Evolutionary conservation across 2,329 filamentous ascomycete species (phyloP), one percentile per base, ranked within the genome.

Genomic region (Fusarium robinianum): DNA sequence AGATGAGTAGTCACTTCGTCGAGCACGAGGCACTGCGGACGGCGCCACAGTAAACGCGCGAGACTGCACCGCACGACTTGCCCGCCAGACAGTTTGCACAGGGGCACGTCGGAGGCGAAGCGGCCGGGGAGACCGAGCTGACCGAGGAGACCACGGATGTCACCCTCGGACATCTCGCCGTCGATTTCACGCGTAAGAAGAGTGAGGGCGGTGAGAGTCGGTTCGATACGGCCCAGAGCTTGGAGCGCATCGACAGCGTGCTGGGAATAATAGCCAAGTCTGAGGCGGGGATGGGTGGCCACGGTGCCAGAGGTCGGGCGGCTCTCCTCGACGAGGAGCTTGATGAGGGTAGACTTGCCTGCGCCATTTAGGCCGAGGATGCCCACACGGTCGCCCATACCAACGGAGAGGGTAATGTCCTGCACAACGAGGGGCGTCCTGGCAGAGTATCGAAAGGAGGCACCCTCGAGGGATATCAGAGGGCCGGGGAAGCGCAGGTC

Each of bases 1-100:
- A 95, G 74, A 71, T 95, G 90, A 1, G 89, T 92, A 6, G 88
- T 94, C 16, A 90, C 84, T 65, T 90, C 90, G 63, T 92, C 88
- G 6, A 92, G 76, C 5, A 92, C 76, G 3, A 92, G 75, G 43
- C 88, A 78, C 53, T 91, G 87, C 14, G 87, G 87, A 4, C 79
- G 73, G 26, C 71, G 72, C 76, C 83, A 85, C 23, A 92, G 69
- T n/a, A 90, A 68, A 33, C 80, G 77, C 2, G 86, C 86, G 35
- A 92, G 71, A 48, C 85, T 83, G 39, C 73, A 72, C 12, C 78
- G 70, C 34, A 87, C 85, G 15, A 89, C 78, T 67, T 95, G 90
- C 0, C 89, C 90, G 26, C 89, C 89, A 0, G 87, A 92, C 1
- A 95, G 74, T 61, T 84, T 80, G n/a, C 69, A 67, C 0, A 95